A percentile compares a stretch with the other conserved stretches of the same genome.
Conservation (phyloP, 768 basidiomycete genomes). For the Boletus coccyginus region DNA sequence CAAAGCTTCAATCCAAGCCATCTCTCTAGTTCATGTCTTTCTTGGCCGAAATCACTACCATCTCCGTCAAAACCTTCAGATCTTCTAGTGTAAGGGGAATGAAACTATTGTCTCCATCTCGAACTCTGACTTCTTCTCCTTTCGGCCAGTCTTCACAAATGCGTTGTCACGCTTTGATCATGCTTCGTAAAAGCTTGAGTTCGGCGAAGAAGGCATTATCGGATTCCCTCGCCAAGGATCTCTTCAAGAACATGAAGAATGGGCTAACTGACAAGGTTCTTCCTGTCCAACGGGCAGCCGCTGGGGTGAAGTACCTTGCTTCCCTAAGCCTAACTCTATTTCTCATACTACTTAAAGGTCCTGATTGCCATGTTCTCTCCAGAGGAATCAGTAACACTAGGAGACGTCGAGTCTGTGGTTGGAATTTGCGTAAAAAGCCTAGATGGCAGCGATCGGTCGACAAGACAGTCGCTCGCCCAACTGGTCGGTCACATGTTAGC, state of each 20-base stretch:
- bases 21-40: constrained; percentile 85
- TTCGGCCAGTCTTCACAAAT: constrained; percentile 67
- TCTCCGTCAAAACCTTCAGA: constrained; percentile 65
- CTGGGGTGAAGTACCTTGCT: constrained; percentile 51
- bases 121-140: neutral
- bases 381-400: constrained; percentile 51
- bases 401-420: constrained; percentile 78
- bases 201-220: constrained; percentile 83
- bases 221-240: constrained; percentile 74
- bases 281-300: constrained; percentile 79
- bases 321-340: neutral
- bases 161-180: constrained; percentile 73
- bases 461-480: constrained; percentile 74
- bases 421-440: constrained; percentile 65
- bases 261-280: constrained; percentile 79
- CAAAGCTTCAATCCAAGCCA: neutral
- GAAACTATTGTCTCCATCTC: neutral
- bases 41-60: constrained; percentile 76
- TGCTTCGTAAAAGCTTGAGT: constrained; percentile 75
- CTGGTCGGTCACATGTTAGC: constrained; percentile 84
- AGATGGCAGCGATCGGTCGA: constrained; percentile 80
- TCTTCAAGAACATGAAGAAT: constrained; percentile 77
- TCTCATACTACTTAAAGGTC: constrained; percentile 38
- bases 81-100: constrained; percentile 62
- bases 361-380: constrained; percentile 58